Base-by-base conservation (phyloP, 1,284 basidiomycete species). In the Hemileia vastatrix region DNA sequence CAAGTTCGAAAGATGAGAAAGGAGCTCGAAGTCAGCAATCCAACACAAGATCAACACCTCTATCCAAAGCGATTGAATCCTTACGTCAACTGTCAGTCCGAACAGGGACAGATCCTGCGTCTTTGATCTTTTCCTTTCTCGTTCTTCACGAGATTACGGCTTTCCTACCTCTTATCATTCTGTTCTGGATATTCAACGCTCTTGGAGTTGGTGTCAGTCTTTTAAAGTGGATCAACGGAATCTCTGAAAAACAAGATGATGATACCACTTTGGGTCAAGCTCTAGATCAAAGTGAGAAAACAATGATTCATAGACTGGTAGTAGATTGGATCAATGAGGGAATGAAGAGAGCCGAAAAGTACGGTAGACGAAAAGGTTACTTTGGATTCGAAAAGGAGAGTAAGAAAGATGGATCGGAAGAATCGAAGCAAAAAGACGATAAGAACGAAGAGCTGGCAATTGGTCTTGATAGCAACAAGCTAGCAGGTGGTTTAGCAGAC, bases 131-230 rank as follows among this genome's bases (percentile, higher is more conserved):
- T 1, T 66, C 72, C 6, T 74, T 75, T 65, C 59, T 70, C 2
- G 24, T 74, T 18, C 67, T 75, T 40, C 73, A 75, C 60, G 73
- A 75, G 63, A 67, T 75, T 21, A 74, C 72, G 11, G 73, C 73
- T 6, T 59, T 74, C 24, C 51, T 75, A 24, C 73, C 73, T 4
- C 54, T 74, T 23, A 53, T 69, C 11, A 9, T 69, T 32, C 58
- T 75, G 27, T 74, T 73, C 52, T 70, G 65, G 52, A 31, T 67
- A 13, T 67, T 75, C 53, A 65, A 65, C 4, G 58, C 65, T 23
- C 61, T 73, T 4, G 73, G 72, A 6, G 67, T 65, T 2, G 73
- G 73, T 6, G 66, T 65, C 18, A 50, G 64, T 1, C 58, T 73
- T 5, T 57, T 71, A 8, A 45, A 65, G 0, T 68, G 66, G 67